Base-by-base conservation (phyloP, 2,329 filamentous ascomycete species). In the Hypomyces rosellus region DNA sequence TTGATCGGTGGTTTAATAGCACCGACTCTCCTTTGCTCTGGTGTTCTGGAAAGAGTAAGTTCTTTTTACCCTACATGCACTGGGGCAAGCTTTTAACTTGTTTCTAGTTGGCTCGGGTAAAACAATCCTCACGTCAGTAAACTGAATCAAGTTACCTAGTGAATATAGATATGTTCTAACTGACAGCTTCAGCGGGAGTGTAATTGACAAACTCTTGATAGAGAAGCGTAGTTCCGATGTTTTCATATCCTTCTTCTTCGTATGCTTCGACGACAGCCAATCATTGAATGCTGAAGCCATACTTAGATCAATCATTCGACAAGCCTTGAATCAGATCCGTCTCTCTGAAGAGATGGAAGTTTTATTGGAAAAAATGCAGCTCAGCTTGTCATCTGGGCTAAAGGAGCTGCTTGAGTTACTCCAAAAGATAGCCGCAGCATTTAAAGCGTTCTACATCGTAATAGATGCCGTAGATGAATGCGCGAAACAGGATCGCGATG, bases 381-480 rank as follows among this genome's bases (percentile, higher is more conserved):
- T 30, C 8, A 11, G 25, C 9, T 30, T 30, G 25, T 30, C 9
- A 30, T 30, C 25, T 30, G 25, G 25, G 25, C 25, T 30, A 30
- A 7, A 30, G 25, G 25, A 30, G 25, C 25, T 30, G 25, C 9
- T 30, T 30, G 25, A 30, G 8, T 30, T 30, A 6, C 25, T 30
- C 25, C 25, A 30, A 30, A 30, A 30, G 25, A 30, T 30, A 30
- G 25, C 6, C 25, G 25, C 25, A 11, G 25, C 25, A 30, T 30
- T 30, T 30, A 30, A 30, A 30, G 36, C 37, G 3, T 40, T 49
- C 18, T 65, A 58, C 20, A 57, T 70, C 14, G 46, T 68, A 2
- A 58, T 70, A 33, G 67, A 70, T 55, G 65, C 58, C 2, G 16
- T 70, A 3, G 66, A 69, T 49, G 66, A 69, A 54, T 65, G 57